Conservation (phyloP, 106 monocot genomes). For the Amphibolis antarctica region DNA sequence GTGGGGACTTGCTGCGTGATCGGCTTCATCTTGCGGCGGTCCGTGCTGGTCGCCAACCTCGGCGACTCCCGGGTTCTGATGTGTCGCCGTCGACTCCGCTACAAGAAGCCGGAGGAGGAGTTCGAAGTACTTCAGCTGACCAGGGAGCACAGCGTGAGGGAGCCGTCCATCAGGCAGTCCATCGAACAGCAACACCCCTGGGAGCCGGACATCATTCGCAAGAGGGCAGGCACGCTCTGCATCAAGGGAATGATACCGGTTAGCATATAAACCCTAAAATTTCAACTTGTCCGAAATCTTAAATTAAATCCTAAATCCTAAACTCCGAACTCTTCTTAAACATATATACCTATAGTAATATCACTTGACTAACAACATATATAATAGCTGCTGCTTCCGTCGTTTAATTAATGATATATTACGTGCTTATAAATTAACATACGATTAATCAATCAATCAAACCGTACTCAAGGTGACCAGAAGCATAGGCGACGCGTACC, state of each 20-base stretch:
- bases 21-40: conserved; percentile 34
- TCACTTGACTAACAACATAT: too few relatives aligned
- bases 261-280: too few relatives aligned
- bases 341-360: too few relatives aligned
- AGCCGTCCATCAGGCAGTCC: conserved; percentile 49
- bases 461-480: conserved; percentile 11
- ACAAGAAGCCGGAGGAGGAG: conserved; percentile 22
- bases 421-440: too few relatives aligned
- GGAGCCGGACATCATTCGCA: conserved; percentile 61
- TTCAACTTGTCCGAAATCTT: too few relatives aligned
- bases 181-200: conserved; percentile 45
- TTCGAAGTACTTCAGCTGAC: conserved; percentile 53
- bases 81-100: too few relatives aligned
- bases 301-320: too few relatives aligned
- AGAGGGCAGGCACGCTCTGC: conserved; percentile 67
- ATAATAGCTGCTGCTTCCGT: too few relatives aligned
- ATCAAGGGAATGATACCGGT: conserved; percentile 71
- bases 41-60: conserved; percentile 46
- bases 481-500: conserved; percentile 8
- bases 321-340: too few relatives aligned
- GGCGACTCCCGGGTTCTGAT: conserved; percentile 62
- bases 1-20: conserved; percentile 62
- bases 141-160: conserved; percentile 50
- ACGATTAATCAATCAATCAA: too few relatives aligned
- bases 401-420: too few relatives aligned